phyloP scores from a whole-genome alignment of 73 alveolate genomes.

The Symbiodinium pilosum region DNA sequence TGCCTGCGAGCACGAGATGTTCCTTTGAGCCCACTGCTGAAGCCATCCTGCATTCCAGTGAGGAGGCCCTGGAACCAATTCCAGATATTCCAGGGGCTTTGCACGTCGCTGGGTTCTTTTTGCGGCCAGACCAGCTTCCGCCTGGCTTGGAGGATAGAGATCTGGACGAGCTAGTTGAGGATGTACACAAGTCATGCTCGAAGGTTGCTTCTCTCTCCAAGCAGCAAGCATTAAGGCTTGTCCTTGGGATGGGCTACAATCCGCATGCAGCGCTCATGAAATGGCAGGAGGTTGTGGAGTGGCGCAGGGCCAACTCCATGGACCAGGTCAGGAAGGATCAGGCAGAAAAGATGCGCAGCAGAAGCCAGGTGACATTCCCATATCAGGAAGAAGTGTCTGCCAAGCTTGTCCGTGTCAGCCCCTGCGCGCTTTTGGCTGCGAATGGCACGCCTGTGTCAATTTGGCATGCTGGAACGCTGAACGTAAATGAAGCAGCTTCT shows the following conservation, averaged over 20 bases:
- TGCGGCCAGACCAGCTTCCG: slow-evolving; percentile 66
- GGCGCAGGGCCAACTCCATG: slow-evolving; percentile 27
- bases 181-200: slow-evolving; percentile 31
- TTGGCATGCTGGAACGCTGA: slow-evolving; percentile 80
- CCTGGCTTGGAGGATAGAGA: slow-evolving; percentile 79
- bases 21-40: slow-evolving; percentile 52
- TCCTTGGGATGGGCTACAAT: slow-evolving; percentile 75
- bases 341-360: slow-evolving; percentile 9
- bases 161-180: slow-evolving; percentile 57
- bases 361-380: slow-evolving; percentile 26
- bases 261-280: slow-evolving; percentile 41
- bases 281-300: slow-evolving; percentile 64
- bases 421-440: slow-evolving; percentile 47
- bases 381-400: slow-evolving; percentile 37
- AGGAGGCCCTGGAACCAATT: not conserved
- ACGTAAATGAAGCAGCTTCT: not conserved
- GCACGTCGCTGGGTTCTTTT: slow-evolving; percentile 49
- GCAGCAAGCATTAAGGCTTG: slow-evolving; percentile 60
- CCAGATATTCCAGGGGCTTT: slow-evolving; percentile 16
- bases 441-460: slow-evolving; percentile 63
- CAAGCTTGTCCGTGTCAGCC: slow-evolving; percentile 69
- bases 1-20: slow-evolving; percentile 11
- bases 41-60: slow-evolving; percentile 23
- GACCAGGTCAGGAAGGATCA: slow-evolving; percentile 41
- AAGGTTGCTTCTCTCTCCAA: slow-evolving; percentile 23